A percentile compares a stretch with the other conserved stretches of the same genome.
Evolutionary conservation across 2,329 filamentous ascomycete genomes (phyloP).

Genomic region (Penicillium psychrosexuale): DNA sequence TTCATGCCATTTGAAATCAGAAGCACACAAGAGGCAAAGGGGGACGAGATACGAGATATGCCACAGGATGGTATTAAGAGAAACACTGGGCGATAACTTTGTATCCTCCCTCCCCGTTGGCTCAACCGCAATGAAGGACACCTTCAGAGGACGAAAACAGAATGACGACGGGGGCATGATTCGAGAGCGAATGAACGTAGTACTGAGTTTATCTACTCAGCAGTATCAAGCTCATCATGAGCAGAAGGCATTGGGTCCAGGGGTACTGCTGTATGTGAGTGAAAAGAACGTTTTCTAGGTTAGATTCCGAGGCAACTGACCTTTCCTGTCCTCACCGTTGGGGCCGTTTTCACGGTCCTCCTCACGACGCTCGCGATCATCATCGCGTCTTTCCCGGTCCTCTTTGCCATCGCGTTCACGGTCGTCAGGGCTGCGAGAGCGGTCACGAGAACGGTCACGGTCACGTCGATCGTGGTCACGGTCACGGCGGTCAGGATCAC

Average conservation of each 20-base stretch:
- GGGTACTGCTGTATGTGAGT: constrained; percentile 39
- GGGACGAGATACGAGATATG: neutral
- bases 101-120: neutral
- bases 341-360: constrained; percentile 71
- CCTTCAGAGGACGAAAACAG: neutral
- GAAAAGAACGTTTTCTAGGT: neutral
- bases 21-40: neutral
- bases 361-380: constrained; percentile 67
- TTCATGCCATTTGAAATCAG: constrained; percentile 3
- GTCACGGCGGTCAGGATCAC: constrained; percentile 64
- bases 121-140: neutral
- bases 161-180: neutral
- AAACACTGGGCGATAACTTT: neutral
- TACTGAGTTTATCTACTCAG: constrained; percentile 59
- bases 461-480: constrained; percentile 47
- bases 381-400: constrained; percentile 45
- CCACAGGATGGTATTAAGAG: neutral
- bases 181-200: constrained; percentile 5
- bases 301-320: constrained; percentile 47
- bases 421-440: constrained; percentile 25
- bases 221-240: constrained; percentile 94
- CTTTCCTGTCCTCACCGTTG: constrained; percentile 88
- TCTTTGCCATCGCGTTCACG: constrained; percentile 24
- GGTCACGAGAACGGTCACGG: constrained; percentile 24
- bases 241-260: constrained; percentile 76